Conservation (phyloP, 805 yeast species). For the Metschnikowia amazonensis region DNA sequence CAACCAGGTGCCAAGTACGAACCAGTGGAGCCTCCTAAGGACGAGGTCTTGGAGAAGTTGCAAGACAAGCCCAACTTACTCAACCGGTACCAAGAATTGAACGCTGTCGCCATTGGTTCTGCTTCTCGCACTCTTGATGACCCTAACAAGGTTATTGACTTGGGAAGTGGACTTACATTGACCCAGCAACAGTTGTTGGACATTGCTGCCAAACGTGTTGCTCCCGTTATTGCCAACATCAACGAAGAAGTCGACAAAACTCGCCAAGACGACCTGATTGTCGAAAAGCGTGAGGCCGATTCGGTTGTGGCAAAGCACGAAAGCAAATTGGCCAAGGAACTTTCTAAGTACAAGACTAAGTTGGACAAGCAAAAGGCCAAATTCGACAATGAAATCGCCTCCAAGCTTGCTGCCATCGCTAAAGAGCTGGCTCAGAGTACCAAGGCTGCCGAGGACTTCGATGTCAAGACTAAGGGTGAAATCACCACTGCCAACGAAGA, state of each 20-base stretch:
- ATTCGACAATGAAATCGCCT: slow-evolving; percentile 41
- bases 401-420: slow-evolving; percentile 24
- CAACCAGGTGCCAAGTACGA: slow-evolving; percentile 32
- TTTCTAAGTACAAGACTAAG: slow-evolving; percentile 35
- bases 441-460: slow-evolving; percentile 31
- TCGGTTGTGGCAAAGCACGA: slow-evolving; percentile 35
- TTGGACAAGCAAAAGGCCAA: slow-evolving; percentile 35
- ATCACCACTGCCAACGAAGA: slow-evolving; percentile 45
- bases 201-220: slow-evolving; percentile 52
- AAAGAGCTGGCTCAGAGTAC: slow-evolving; percentile 27
- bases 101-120: slow-evolving; percentile 45
- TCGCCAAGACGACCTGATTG: slow-evolving; percentile 41
- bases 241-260: slow-evolving; percentile 47
- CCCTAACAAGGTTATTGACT: slow-evolving; percentile 46
- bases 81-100: slow-evolving; percentile 47
- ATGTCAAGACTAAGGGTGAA: slow-evolving; percentile 37
- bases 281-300: slow-evolving; percentile 36
- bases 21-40: slow-evolving; percentile 36
- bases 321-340: slow-evolving; percentile 32
- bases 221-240: slow-evolving; percentile 50
- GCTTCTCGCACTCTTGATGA: slow-evolving; percentile 44
- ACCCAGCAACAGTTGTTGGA: slow-evolving; percentile 54
- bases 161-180: slow-evolving; percentile 53
- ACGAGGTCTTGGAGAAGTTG: slow-evolving; percentile 34
- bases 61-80: slow-evolving; percentile 48